phyloP scores from a whole-genome alignment of 495 filamentous ascomycete genomes.

The Aspergillus leporis region DNA sequence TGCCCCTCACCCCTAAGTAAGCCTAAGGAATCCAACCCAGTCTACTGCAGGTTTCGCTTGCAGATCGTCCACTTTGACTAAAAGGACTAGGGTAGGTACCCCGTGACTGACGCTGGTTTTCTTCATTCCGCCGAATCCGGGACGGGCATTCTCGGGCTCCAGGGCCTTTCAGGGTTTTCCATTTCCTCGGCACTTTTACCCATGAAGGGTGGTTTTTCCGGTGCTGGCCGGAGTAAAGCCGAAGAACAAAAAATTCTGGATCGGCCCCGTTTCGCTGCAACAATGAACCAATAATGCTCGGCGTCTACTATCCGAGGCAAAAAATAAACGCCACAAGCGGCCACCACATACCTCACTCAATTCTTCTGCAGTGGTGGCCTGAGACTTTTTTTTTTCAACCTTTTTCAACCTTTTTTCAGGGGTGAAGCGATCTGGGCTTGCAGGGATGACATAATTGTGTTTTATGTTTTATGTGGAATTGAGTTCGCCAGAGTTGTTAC shows the following conservation, averaged over 20 bases:
- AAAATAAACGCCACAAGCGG: not conserved
- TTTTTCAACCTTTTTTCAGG: too few relatives aligned
- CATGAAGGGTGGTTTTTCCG: conserved; percentile 23
- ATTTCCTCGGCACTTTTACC: conserved; percentile 20
- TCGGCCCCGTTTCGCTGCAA: not conserved
- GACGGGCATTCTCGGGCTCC: conserved; percentile 2
- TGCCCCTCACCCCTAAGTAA: not conserved
- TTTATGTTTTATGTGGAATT: not conserved
- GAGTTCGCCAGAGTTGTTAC: not conserved
- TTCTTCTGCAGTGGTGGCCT: not conserved
- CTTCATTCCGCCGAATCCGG: conserved; percentile 21
- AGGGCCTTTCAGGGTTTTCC: not conserved
- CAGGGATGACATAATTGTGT: not conserved
- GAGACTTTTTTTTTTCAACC: not conserved
- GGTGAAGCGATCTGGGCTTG: not conserved
- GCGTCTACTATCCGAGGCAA: not conserved
- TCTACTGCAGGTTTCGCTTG: conserved; percentile 22
- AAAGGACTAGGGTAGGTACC: not conserved
- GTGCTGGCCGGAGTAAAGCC: conserved; percentile 25
- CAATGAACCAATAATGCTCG: not conserved
- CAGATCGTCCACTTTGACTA: conserved; percentile 20
- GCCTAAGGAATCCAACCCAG: conserved; percentile 1
- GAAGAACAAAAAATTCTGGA: conserved; percentile 22
- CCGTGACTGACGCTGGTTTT: not conserved
- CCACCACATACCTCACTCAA: not conserved